Evolutionary conservation across 148 eudicot species (phyloP).

Genomic region (Persicaria maculosa): DNA sequence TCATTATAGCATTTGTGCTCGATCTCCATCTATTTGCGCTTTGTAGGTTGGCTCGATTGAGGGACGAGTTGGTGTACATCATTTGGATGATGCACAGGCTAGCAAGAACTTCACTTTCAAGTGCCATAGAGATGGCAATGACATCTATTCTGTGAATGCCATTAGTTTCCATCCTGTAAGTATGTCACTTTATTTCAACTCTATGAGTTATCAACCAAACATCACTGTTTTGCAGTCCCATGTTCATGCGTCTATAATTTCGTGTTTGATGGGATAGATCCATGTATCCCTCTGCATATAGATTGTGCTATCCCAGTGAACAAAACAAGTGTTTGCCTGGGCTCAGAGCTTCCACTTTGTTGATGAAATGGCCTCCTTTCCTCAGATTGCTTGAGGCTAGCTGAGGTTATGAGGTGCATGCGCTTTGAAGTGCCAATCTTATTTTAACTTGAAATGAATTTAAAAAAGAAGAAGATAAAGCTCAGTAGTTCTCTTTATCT

Average conservation of each 20-base stretch:
- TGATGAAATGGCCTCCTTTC: no score
- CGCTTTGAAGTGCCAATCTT: neutral
- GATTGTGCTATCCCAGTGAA: neutral
- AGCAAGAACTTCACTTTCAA: constrained; percentile 89
- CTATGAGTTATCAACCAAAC: neutral
- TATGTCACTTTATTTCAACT: neutral
- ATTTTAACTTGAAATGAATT: no score
- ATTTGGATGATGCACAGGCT: constrained; percentile 83
- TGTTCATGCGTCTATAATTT: neutral
- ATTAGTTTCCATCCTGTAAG: constrained; percentile 90
- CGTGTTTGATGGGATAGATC: neutral
- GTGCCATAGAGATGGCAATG: constrained; percentile 87
- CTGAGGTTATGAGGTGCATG: neutral
- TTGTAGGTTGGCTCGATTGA: constrained; percentile 89
- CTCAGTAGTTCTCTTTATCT: neutral
- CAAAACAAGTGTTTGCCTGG: neutral
- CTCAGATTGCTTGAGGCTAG: neutral
- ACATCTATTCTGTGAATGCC: constrained; percentile 86
- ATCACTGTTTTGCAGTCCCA: neutral
- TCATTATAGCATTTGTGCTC: neutral
- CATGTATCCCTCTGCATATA: neutral
- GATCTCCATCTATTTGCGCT: neutral
- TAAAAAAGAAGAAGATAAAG: neutral
- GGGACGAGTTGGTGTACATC: constrained; percentile 97
- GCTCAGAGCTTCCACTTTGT: neutral